Evolutionary conservation across 2,329 filamentous ascomycete species (phyloP), one percentile per base, ranked within the genome.

Genomic region (Microascus cirrosus): DNA sequence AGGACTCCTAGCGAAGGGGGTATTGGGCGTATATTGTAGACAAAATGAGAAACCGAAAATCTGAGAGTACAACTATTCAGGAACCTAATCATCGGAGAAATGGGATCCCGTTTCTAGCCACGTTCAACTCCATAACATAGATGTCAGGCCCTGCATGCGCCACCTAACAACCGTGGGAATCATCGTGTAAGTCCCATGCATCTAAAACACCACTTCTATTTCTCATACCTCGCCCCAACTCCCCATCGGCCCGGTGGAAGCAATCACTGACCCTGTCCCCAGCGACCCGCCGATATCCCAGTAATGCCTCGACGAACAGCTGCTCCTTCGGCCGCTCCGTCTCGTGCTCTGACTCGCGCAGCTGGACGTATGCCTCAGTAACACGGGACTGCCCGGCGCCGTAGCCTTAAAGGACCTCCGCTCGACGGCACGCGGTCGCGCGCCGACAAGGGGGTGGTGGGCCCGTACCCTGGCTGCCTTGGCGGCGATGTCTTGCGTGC

Each of bases 311-410:
- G 85, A 89, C 52, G 88, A 92, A 36, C 83, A 80, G 62, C 83
- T 86, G 64, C 84, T 89, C 56, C 81, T 77, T 65, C 79, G 78
- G 45, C 83, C 85, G 36, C 83, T 89, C 64, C 86, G 84, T 68
- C 87, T 86, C 8, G 89, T 90, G 70, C 89, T 95, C 72, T 95
- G 90, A 67, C 89, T 95, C 3, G 90, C 90, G 69, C 90, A 95
- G 69, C 89, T 95, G 59, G 84, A 73, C 70, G 73, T 70, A 62
- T 78, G 77, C 68, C 73, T 76, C 61, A 77, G 71, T 22, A 70
- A 70, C 56, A 73, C 72, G 28, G 79, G 74, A 63, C 74, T 79
- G 28, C 73, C 69, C 25, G 80, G 79, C 60, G 74, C 74, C 60
- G 72, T 75, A 51, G 74, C 73, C 72, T 81, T 84, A 69, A 82